Evolutionary conservation across 805 yeast species (phyloP), one percentile per base, ranked within the genome.

Genomic region (Kregervanrija delftensis): DNA sequence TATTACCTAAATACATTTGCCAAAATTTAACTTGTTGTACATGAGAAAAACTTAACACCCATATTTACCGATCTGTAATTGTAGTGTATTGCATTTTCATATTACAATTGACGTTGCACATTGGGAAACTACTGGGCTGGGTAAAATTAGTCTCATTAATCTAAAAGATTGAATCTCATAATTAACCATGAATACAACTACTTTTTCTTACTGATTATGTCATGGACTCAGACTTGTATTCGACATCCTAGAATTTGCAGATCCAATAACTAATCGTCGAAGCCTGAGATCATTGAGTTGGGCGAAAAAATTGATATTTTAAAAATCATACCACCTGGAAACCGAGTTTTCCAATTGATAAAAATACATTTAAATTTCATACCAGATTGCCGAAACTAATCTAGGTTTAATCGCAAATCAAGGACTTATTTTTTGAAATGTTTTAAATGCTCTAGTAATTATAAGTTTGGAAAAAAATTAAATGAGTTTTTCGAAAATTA

Each of bases 341-440:
- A 76, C 79, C 78, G 57, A 77, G 76, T 0, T 71, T 82, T 47
- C 70, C 77, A 43, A 65, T 83, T 16, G 69, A 82, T 38, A 65
- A 67, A 35, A 54, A 63, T 4, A 59, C 55, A 22, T 82, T 84
- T 60, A 69, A 61, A 40, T 83, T 84, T 55, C 79, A 75, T 48
- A 81, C 86, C 6, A 61, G 93, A 44, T 57, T 79, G n/a, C 91
- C 83, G 58, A 74, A 72, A 40, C 76, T 53, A 86, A 82, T 57
- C 64, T 84, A 55, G 79, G 81, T 28, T 57, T 84, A 12, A 59
- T 72, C 6, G 79, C 45, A 66, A 91, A 49, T 74, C 81, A 32
- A 65, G 89, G 39, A 63, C 71, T 47, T 77, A 78, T 52, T 83
- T 83, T 62, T 65, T 66, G 38, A 77, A 73, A 42, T 85, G 81